Base-by-base conservation (phyloP, 148 eudicot genomes). In the Heliosperma pusillum region DNA sequence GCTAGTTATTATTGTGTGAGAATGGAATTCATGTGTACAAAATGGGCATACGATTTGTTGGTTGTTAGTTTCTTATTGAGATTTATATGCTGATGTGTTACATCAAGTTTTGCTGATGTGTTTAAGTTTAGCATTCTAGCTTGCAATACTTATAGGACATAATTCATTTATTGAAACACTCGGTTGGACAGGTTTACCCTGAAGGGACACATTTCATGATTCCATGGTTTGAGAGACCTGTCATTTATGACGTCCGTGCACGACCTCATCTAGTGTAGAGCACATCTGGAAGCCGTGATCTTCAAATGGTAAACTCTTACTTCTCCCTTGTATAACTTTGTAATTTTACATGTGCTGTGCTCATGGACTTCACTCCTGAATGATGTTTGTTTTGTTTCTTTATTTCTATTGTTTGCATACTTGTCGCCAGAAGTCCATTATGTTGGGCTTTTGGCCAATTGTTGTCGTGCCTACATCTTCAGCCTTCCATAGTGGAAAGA, bases 241-340 rank as follows among this genome's bases (percentile, higher is more conserved):
- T 86, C 57, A 94, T 94, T 36, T 94, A 94, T 77, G 98, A 94
- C 83, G 96, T 94, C 40, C 97, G 98, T 72, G 97, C 98, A 53
- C 93, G 91, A 16, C 98, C 98, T 60, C 87, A 90, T 82, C 80
- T 94, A 67, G 93, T 90, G 53, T 93, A 94, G 81, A 92, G 98
- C 82, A 91, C 96, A 7, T 88, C 98, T 36, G 98, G 98, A 44
- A 94, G 98, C 70, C 98, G 90, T 83, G 98, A 94, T 73, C 98
- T 94, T 58, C 98, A 94, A 82, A 94, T 94, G 98, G 98, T 94
- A 84, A 65, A 56, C 47, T 33, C 55, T 69, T 68, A 59, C 20
- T 65, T 78, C 30, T 24, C 22, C 25, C 33, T 56, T 67, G 62
- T 76, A 36, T 45, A 36, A 40, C 47, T 40, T 11, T 62, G 21